These are phyloP conservation scores for Suillus cothurnatus DNA, from an alignment of 768 basidiomycete genomes.

Conservation along the genomic window DNA sequence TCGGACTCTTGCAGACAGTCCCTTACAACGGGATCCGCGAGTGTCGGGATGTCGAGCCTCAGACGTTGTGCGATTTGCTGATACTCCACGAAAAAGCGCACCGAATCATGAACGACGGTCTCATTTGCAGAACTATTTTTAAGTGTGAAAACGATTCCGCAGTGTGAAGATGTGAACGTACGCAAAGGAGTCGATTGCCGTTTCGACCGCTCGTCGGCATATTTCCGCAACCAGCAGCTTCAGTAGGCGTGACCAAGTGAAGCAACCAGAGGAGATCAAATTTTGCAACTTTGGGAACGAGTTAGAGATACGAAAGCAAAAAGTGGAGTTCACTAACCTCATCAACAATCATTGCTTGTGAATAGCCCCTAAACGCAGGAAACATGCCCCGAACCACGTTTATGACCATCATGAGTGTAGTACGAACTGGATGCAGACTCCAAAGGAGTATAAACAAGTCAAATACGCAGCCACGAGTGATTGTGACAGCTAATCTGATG, in stretches of 20 bases:
- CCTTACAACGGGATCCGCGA: slow-evolving; percentile 70
- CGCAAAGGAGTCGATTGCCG: slow-evolving; percentile 71
- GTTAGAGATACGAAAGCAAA: slow-evolving; percentile 13
- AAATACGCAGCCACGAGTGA: slow-evolving; percentile 54
- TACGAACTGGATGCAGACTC: slow-evolving; percentile 66
- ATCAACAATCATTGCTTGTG: slow-evolving; percentile 84
- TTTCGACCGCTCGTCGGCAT: slow-evolving; percentile 62
- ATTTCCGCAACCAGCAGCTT: slow-evolving; percentile 64
- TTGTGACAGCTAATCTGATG: slow-evolving; percentile 54
- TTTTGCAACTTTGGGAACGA: slow-evolving; percentile 57
- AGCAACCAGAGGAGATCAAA: slow-evolving; percentile 67
- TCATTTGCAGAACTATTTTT: slow-evolving; percentile 66
- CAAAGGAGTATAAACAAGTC: slow-evolving; percentile 55
- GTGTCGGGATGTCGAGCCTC: slow-evolving; percentile 75
- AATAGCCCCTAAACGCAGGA: slow-evolving; percentile 83
- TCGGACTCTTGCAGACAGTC: slow-evolving; percentile 88
- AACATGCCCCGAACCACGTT: slow-evolving; percentile 75
- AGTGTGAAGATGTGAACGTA: slow-evolving; percentile 43
- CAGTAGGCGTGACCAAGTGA: slow-evolving; percentile 67
- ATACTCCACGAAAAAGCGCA: slow-evolving; percentile 74
- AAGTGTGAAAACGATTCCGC: slow-evolving; percentile 2
- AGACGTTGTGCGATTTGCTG: slow-evolving; percentile 78
- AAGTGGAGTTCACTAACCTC: slow-evolving; percentile 52
- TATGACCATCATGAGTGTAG: slow-evolving; percentile 68
- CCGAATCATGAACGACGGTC: slow-evolving; percentile 69